Evolutionary conservation across 176 grass and related monocot genomes (phyloP).

Genomic region (Paspalum notatum): DNA sequence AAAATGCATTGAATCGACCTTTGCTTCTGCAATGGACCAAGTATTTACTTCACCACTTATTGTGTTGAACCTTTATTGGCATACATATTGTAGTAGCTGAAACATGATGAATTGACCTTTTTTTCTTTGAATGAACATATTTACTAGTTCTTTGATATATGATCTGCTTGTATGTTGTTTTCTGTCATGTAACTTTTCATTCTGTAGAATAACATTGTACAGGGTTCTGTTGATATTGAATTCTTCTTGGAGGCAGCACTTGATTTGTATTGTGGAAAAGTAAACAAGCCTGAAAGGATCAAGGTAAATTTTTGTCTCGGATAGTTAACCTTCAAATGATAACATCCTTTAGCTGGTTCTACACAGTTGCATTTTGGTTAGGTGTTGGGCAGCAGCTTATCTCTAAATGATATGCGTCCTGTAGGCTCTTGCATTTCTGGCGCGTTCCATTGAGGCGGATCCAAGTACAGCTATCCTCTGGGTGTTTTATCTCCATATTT

Average conservation of each 20-base stretch:
- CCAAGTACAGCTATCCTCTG: slow-evolving; percentile 77
- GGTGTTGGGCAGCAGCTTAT: slow-evolving; percentile 26
- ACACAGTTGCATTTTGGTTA: slow-evolving; percentile 23
- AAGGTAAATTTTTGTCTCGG: slow-evolving; percentile 65
- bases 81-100: slow-evolving; percentile 23
- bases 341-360: slow-evolving; percentile 10
- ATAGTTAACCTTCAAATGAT: slow-evolving; percentile 9
- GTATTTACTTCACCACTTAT: slow-evolving; percentile 4
- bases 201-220: slow-evolving; percentile 69
- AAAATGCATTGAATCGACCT: slow-evolving; percentile 17
- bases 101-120: slow-evolving; percentile 13
- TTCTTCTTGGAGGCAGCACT: slow-evolving; percentile 78
- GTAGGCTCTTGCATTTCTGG: slow-evolving; percentile 79
- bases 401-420: slow-evolving; percentile 54
- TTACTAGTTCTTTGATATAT: slow-evolving; percentile 26
- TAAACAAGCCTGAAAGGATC: slow-evolving; percentile 66
- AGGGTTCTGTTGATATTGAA: slow-evolving; percentile 81
- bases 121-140: slow-evolving; percentile 16
- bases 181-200: slow-evolving; percentile 48
- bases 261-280: slow-evolving; percentile 67
- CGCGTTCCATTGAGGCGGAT: slow-evolving; percentile 79
- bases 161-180: slow-evolving; percentile 51
- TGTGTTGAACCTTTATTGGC: background rate
- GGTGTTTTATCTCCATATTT: slow-evolving; percentile 97
- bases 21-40: slow-evolving; percentile 23